Conservation (phyloP, 2,329 filamentous ascomycete species). For the Aspergillus sp. region DNA sequence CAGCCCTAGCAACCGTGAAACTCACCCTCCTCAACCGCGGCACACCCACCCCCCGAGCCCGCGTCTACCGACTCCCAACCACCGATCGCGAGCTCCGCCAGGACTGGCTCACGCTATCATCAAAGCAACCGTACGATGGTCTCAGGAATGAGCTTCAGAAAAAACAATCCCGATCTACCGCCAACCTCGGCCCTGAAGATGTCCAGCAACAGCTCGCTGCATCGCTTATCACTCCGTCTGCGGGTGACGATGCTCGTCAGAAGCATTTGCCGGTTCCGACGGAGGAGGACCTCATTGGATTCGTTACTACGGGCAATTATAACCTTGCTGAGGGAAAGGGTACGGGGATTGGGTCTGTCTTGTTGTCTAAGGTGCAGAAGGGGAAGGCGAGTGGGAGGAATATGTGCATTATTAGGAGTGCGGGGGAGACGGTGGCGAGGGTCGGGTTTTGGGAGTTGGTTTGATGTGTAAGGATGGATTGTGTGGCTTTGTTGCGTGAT, state of each 20-base stretch:
- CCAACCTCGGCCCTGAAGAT: slow-evolving; percentile 22
- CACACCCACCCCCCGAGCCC: slow-evolving; percentile 68
- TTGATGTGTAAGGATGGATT: slow-evolving; percentile 30
- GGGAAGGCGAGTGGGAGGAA: slow-evolving; percentile 19
- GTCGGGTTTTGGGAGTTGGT: slow-evolving; percentile 75
- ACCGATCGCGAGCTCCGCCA: slow-evolving; percentile 57
- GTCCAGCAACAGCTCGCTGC: slow-evolving; percentile 32
- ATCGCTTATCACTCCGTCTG: slow-evolving; percentile 43
- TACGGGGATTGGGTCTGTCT: slow-evolving; percentile 72
- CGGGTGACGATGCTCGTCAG: slow-evolving; percentile 41
- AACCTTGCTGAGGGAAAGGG: slow-evolving; percentile 75
- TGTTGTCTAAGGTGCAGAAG: slow-evolving; percentile 58
- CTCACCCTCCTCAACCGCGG: slow-evolving; percentile 71
- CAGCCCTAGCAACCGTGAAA: slow-evolving; percentile 60
- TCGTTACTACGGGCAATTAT: slow-evolving; percentile 84
- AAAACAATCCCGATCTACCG: background rate
- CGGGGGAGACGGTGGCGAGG: slow-evolving; percentile 76
- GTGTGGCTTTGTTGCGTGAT: slow-evolving; percentile 6
- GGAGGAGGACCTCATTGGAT: slow-evolving; percentile 78
- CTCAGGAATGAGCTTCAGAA: background rate
- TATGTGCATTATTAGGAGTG: slow-evolving; percentile 76
- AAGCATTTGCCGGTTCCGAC: slow-evolving; percentile 63
- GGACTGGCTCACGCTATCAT: slow-evolving; percentile 69
- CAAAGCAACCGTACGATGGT: slow-evolving; percentile 26
- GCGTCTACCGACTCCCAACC: slow-evolving; percentile 82